Conservation (phyloP, 345 rosid genomes). For the Populus simonii region DNA sequence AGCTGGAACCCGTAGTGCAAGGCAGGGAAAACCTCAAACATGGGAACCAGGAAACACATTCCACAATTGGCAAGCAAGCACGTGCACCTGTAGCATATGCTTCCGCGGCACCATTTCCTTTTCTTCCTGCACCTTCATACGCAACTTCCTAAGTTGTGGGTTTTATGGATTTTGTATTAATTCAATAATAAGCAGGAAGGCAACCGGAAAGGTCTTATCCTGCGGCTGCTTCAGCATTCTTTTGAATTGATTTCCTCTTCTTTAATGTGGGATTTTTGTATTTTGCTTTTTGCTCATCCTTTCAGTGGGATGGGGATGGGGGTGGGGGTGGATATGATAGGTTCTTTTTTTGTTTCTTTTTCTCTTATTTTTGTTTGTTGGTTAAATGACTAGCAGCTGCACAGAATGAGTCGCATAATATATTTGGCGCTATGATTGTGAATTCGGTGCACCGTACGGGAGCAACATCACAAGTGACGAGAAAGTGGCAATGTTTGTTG, state of each 20-base stretch:
- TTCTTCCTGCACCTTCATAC: slow-evolving; percentile 78
- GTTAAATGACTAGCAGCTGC: neutral
- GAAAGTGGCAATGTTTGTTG: too few relatives aligned
- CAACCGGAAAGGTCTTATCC: neutral
- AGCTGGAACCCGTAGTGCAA: slow-evolving; percentile 9
- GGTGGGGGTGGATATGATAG: neutral
- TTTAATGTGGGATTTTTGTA: too few relatives aligned
- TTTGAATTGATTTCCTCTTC: neutral
- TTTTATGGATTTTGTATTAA: neutral
- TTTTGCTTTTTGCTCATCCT: neutral
- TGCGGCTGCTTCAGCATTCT: neutral
- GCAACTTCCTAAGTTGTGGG: slow-evolving; percentile 3
- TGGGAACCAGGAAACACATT: slow-evolving; percentile 18
- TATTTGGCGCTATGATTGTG: neutral
- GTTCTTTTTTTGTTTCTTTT: too few relatives aligned
- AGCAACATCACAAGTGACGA: too few relatives aligned
- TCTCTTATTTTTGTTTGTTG: too few relatives aligned
- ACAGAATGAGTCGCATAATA: neutral
- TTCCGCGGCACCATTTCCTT: slow-evolving; percentile 87
- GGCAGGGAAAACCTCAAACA: slow-evolving; percentile 19
- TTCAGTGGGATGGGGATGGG: too few relatives aligned
- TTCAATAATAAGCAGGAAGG: neutral
- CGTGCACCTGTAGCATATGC: slow-evolving; percentile 83
- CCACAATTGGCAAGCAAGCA: slow-evolving; percentile 16
- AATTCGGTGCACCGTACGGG: too few relatives aligned